Evolutionary conservation across 345 rosid species (phyloP).

Genomic region (Firmiana major): DNA sequence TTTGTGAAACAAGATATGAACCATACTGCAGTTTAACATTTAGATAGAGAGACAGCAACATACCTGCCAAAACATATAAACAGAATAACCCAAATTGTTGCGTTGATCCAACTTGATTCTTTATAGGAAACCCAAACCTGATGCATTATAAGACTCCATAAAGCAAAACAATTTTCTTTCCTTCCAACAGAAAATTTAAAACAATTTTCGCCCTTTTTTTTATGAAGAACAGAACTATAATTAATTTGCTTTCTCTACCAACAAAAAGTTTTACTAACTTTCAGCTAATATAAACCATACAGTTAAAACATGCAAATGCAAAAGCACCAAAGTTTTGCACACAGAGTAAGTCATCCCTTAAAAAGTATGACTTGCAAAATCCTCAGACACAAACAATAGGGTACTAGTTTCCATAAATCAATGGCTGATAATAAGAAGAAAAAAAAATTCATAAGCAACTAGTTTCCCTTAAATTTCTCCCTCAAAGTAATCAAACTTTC

Average conservation of each 20-base stretch:
- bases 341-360: not conserved
- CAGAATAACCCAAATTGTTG: conserved; percentile 55
- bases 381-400: not conserved
- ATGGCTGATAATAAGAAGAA: not conserved
- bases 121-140: conserved; percentile 82
- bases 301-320: not conserved
- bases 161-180: not conserved
- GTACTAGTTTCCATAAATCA: too few relatives aligned
- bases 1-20: not conserved
- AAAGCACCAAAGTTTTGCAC: not conserved
- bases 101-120: conserved; percentile 42
- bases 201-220: not conserved
- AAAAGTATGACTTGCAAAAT: not conserved
- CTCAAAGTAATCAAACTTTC: not conserved
- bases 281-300: not conserved
- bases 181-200: not conserved
- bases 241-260: not conserved
- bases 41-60: not conserved
- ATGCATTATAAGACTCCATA: not conserved
- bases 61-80: conserved; percentile 74
- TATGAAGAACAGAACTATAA: not conserved
- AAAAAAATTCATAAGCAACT: not conserved
- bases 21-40: not conserved
- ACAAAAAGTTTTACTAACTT: not conserved
- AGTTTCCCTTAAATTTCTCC: not conserved